Evolutionary conservation across 164 flowering plant species (phyloP).

Genomic region (Nelumbo lutea): DNA sequence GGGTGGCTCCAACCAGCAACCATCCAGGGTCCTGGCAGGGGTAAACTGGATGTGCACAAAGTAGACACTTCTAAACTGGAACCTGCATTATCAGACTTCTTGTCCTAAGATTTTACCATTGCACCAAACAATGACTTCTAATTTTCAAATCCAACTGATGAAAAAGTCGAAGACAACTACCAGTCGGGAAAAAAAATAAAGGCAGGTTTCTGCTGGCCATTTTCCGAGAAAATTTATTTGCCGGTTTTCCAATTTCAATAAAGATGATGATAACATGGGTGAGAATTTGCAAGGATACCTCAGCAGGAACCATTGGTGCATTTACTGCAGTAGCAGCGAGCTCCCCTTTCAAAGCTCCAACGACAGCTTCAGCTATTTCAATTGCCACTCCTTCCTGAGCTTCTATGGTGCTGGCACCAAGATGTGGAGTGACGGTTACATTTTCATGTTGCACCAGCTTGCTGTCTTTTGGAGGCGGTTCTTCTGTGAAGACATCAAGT

Average conservation of each 20-base stretch:
- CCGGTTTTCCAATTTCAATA: not conserved
- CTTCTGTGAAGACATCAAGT: slow-evolving; percentile 80
- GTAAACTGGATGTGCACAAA: too few relatives aligned
- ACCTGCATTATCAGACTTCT: too few relatives aligned
- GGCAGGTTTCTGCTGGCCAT: not conserved
- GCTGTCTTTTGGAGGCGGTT: slow-evolving; percentile 70
- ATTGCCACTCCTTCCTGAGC: slow-evolving; percentile 58
- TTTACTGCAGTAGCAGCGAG: slow-evolving; percentile 28
- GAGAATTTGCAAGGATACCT: slow-evolving; percentile 35
- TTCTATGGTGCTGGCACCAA: slow-evolving; percentile 85
- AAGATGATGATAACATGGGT: not conserved
- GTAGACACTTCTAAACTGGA: too few relatives aligned
- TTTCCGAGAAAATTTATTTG: not conserved
- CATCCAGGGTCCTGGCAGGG: too few relatives aligned
- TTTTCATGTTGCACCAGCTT: slow-evolving; percentile 62
- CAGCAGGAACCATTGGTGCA: slow-evolving; percentile 56
- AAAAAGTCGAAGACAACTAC: too few relatives aligned
- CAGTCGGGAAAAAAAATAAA: not conserved
- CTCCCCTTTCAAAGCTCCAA: slow-evolving; percentile 30
- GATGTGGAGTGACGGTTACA: slow-evolving; percentile 83
- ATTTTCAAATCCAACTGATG: too few relatives aligned
- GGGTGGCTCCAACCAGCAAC: too few relatives aligned
- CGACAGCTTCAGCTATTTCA: slow-evolving; percentile 33
- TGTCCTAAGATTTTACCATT: too few relatives aligned
- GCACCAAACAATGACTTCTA: too few relatives aligned